Conservation (phyloP, 257 asterid genomes). For the Przewalskia tangutica region DNA sequence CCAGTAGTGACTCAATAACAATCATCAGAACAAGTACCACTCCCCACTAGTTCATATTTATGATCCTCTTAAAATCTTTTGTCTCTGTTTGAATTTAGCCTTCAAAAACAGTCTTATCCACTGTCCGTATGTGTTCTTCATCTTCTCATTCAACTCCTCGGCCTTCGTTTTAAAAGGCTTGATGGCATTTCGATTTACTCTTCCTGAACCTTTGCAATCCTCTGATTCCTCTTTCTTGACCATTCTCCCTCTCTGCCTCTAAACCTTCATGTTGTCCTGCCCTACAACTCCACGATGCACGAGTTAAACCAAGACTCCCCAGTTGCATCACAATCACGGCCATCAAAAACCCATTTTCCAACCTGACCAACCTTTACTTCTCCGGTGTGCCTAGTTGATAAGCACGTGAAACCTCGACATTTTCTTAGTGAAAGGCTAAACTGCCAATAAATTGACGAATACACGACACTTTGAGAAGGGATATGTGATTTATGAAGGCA, state of each 20-base stretch:
- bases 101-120: slow-evolving; percentile 25
- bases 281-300: slow-evolving; percentile 41
- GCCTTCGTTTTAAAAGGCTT: slow-evolving; percentile 30
- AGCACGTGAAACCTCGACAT: slow-evolving; percentile 39
- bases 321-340: slow-evolving; percentile 64
- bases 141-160: slow-evolving; percentile 42
- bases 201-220: slow-evolving; percentile 40
- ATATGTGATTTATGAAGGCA: slow-evolving; percentile 41
- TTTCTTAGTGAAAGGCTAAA: slow-evolving; percentile 45
- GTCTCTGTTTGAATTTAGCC: background rate
- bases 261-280: slow-evolving; percentile 36
- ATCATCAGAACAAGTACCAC: background rate
- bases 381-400: slow-evolving; percentile 43
- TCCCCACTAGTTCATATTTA: background rate
- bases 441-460: slow-evolving; percentile 41
- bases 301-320: slow-evolving; percentile 35
- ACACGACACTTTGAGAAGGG: slow-evolving; percentile 52
- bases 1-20: slow-evolving; percentile 18
- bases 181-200: slow-evolving; percentile 33
- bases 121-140: slow-evolving; percentile 46
- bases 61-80: background rate
- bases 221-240: slow-evolving; percentile 33
- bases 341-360: slow-evolving; percentile 71
- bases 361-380: slow-evolving; percentile 57
- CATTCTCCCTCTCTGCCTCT: slow-evolving; percentile 41